These are phyloP conservation scores for Ophiostoma montium DNA, from an alignment of 2,329 filamentous ascomycete genomes.

Conservation along the genomic window DNA sequence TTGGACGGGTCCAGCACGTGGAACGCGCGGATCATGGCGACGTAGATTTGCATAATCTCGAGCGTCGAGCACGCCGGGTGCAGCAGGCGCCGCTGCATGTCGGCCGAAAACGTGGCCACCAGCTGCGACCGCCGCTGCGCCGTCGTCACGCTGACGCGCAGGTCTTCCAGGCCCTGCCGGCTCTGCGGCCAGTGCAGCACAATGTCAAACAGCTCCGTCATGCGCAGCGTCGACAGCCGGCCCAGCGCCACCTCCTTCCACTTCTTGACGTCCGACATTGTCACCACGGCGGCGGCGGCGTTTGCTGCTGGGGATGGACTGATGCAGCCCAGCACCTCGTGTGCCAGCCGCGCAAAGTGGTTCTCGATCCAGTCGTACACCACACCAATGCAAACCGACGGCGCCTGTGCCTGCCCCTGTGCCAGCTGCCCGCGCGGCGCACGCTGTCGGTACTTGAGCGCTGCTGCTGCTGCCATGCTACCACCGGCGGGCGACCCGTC, in stretches of 20 bases:
- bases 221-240: constrained; percentile 53
- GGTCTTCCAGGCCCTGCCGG: constrained; percentile 57
- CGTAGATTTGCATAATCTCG: constrained; percentile 63
- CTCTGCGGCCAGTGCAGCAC: constrained; percentile 62
- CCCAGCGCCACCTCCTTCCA: constrained; percentile 59
- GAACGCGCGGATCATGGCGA: constrained; percentile 65
- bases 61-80: constrained; percentile 65
- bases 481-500: not conserved
- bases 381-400: constrained; percentile 34
- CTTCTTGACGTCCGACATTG: constrained; percentile 44
- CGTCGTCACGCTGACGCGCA: constrained; percentile 55
- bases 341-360: constrained; percentile 48
- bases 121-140: constrained; percentile 54
- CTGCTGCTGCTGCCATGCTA: too few relatives aligned
- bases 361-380: constrained; percentile 56
- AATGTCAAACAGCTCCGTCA: constrained; percentile 64
- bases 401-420: not conserved
- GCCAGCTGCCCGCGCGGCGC: not conserved
- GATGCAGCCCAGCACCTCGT: constrained; percentile 39
- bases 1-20: constrained; percentile 64
- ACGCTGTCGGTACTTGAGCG: not conserved
- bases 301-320: constrained; percentile 17
- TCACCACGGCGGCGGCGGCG: constrained; percentile 23
- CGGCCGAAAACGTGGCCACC: constrained; percentile 52
- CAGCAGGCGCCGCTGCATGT: constrained; percentile 51